Conservation (phyloP, 106 monocot species). For the Apostasia ramifera region DNA sequence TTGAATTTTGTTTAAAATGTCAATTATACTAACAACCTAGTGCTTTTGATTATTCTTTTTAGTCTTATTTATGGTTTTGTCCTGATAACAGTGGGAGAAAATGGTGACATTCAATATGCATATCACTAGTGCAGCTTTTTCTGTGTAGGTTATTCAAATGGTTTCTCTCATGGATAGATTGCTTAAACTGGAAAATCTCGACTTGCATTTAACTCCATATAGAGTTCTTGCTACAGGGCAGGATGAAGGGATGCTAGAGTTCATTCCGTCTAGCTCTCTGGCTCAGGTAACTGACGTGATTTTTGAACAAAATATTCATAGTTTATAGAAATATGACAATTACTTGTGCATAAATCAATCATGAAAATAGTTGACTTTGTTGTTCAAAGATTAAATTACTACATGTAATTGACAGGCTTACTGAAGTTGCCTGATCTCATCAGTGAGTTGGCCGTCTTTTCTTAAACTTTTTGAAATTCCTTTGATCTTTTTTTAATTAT, state of each 20-base stretch:
- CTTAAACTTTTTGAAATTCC: too few species aligned
- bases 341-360: too few species aligned
- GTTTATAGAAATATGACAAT: too few species aligned
- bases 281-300: conserved; percentile 54
- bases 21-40: too few species aligned
- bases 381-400: too few species aligned
- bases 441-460: too few species aligned
- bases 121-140: not conserved
- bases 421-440: too few species aligned
- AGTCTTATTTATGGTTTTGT: not conserved
- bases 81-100: not conserved
- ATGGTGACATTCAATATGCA: not conserved
- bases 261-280: conserved; percentile 92
- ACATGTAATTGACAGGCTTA: too few species aligned
- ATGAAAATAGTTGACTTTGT: too few species aligned
- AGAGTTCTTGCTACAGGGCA: conserved; percentile 93
- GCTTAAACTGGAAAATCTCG: conserved; percentile 93
- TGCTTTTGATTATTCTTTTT: conserved; percentile 2
- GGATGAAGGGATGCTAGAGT: conserved; percentile 99
- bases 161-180: conserved; percentile 96
- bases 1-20: too few species aligned
- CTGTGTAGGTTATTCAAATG: conserved; percentile 87
- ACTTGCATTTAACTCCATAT: conserved; percentile 93
- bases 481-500: too few species aligned
- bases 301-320: not conserved